Percentiles rank a stretch among this genome's conserved stretches.
Conservation (phyloP, 169 alveolate species). For the Cryptosporidium baileyi region DNA sequence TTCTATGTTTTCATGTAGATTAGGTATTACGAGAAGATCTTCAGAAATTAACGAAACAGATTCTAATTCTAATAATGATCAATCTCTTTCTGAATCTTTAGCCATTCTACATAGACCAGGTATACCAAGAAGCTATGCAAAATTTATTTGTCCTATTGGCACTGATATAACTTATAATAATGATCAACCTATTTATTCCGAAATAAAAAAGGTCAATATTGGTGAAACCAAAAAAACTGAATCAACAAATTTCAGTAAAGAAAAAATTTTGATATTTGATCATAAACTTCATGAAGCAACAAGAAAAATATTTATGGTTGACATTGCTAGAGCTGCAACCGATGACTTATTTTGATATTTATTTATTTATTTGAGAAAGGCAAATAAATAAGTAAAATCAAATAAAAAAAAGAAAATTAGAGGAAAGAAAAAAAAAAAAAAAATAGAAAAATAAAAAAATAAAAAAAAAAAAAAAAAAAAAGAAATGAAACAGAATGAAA, state of each 20-base stretch:
- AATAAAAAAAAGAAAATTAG: no score
- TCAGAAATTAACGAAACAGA: background rate
- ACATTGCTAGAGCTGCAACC: constrained; percentile 68
- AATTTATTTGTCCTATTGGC: constrained; percentile 51
- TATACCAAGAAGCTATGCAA: constrained; percentile 35
- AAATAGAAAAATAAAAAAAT: no score
- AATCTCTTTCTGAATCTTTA: background rate
- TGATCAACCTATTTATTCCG: no score
- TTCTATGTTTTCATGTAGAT: constrained; percentile 9
- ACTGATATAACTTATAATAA: background rate
- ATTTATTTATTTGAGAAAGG: no score
- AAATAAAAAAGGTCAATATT: background rate
- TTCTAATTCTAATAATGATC: background rate
- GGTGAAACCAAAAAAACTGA: background rate
- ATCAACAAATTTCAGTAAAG: background rate
- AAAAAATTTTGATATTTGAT: background rate
- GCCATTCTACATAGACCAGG: constrained; percentile 42
- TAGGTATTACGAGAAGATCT: constrained; percentile 13
- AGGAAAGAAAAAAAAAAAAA: no score
- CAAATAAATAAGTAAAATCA: no score
- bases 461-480: no score
- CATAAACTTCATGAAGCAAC: constrained; percentile 61
- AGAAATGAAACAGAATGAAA: no score
- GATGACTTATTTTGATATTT: constrained; percentile 59
- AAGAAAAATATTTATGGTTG: constrained; percentile 60